These are phyloP conservation scores for Teratosphaeriaceae sp. DNA, from an alignment of 2,329 filamentous ascomycete genomes.

Conservation along the genomic window DNA sequence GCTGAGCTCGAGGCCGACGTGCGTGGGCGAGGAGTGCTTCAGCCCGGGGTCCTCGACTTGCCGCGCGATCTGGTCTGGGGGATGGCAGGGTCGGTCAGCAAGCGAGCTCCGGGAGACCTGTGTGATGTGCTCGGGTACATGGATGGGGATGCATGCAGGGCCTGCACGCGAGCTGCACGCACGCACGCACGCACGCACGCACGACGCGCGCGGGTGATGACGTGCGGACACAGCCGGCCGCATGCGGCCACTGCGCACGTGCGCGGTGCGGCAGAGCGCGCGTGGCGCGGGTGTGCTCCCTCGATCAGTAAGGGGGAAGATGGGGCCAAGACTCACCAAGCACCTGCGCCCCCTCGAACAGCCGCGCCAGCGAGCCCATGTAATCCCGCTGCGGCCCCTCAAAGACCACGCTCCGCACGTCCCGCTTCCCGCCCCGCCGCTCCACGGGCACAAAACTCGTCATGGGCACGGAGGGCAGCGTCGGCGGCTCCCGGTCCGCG, in stretches of 20 bases:
- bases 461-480: slow-evolving; percentile 51
- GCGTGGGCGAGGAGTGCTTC: slow-evolving; percentile 84
- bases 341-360: slow-evolving; percentile 90
- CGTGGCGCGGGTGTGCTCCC: neutral
- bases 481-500: slow-evolving; percentile 52
- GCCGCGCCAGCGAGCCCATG: slow-evolving; percentile 79
- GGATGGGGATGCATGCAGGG: slow-evolving; percentile 2
- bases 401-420: slow-evolving; percentile 62
- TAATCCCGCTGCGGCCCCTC: slow-evolving; percentile 82
- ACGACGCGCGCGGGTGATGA: too few relatives aligned
- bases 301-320: neutral
- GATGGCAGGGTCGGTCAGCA: slow-evolving; percentile 4
- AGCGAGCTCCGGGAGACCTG: neutral
- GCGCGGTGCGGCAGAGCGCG: neutral
- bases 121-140: too few relatives aligned
- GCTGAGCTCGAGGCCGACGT: slow-evolving; percentile 90
- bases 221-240: too few relatives aligned
- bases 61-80: slow-evolving; percentile 81
- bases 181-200: too few relatives aligned
- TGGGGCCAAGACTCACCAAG: slow-evolving; percentile 58
- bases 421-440: slow-evolving; percentile 24
- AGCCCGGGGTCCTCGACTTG: slow-evolving; percentile 94
- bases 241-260: too few relatives aligned
- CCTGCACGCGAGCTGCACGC: neutral
- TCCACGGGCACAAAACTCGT: slow-evolving; percentile 64